These are phyloP conservation scores for Pseudogymnoascus sp. DNA, from an alignment of 2,329 filamentous ascomycete genomes.

Conservation along the genomic window DNA sequence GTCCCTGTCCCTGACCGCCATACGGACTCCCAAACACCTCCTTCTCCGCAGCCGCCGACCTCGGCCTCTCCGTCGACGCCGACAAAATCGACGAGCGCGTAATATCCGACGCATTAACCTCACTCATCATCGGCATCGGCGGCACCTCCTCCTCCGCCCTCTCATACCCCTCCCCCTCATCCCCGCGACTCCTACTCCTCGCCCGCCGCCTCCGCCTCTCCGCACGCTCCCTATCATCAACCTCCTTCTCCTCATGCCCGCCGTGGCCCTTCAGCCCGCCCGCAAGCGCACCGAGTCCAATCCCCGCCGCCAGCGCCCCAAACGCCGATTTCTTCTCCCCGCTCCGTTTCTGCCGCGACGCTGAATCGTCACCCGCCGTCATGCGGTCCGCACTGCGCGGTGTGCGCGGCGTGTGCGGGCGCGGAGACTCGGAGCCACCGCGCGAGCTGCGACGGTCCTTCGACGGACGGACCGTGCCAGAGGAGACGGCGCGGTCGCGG, in stretches of 20 bases:
- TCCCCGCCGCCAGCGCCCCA: constrained; percentile 23
- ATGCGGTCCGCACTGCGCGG: constrained; percentile 30
- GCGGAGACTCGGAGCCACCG: constrained; percentile 12
- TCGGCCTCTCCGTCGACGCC: constrained; percentile 66
- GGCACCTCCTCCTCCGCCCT: constrained; percentile 42
- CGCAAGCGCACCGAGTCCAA: constrained; percentile 49
- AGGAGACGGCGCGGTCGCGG: constrained; percentile 49
- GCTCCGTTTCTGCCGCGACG: constrained; percentile 36
- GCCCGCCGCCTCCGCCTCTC: constrained; percentile 34
- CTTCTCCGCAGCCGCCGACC: constrained; percentile 56
- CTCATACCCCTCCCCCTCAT: constrained; percentile 36
- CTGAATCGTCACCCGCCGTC: constrained; percentile 40
- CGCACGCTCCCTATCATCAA: constrained; percentile 34
- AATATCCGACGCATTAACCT: constrained; percentile 76
- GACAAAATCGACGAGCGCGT: constrained; percentile 84
- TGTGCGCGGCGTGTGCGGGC: constrained; percentile 15
- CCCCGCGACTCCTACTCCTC: constrained; percentile 40
- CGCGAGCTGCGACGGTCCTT: constrained; percentile 45
- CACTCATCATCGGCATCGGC: constrained; percentile 83
- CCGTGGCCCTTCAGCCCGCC: not conserved
- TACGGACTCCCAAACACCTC: constrained; percentile 47
- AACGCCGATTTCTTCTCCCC: constrained; percentile 22
- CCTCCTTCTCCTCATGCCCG: not conserved
- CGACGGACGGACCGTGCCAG: constrained; percentile 43
- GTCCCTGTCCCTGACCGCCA: constrained; percentile 59